These are phyloP conservation scores for Didymella pinodella DNA, from an alignment of 2,329 filamentous ascomycete genomes.

Conservation along the genomic window DNA sequence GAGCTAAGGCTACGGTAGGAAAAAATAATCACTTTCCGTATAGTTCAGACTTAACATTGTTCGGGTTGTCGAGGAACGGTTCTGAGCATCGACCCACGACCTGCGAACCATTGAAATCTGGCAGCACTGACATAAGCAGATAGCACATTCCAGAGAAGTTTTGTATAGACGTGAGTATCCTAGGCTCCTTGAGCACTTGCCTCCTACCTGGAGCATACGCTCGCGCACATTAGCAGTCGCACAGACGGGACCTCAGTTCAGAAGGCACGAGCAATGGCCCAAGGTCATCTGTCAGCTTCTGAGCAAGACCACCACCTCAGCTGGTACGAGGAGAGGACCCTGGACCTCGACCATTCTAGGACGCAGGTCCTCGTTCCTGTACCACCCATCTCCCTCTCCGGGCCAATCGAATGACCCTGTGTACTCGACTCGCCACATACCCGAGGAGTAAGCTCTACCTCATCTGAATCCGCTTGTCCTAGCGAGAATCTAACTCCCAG, in stretches of 20 bases:
- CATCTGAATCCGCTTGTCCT: not conserved
- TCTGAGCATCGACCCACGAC: not conserved
- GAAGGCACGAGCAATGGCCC: not conserved
- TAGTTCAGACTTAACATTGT: not conserved
- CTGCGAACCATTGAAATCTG: not conserved
- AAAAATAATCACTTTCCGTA: not conserved
- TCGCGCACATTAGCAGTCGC: not conserved
- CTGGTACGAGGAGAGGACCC: not conserved
- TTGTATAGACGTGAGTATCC: not conserved
- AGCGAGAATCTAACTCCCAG: not conserved
- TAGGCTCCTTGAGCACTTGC: not conserved
- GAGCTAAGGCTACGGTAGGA: constrained; percentile 8
- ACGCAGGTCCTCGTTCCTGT: not conserved
- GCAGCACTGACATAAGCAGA: not conserved
- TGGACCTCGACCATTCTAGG: not conserved
- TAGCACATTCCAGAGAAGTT: not conserved
- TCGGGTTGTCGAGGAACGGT: not conserved
- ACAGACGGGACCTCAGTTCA: constrained; percentile 3
- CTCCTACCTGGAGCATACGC: not conserved
- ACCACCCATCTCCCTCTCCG: not conserved
- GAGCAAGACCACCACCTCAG: not conserved
- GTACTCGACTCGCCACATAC: not conserved
- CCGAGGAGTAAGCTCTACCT: not conserved
- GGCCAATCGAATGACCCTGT: not conserved
- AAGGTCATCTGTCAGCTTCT: not conserved